Evolutionary conservation across 805 yeast species (phyloP).

Genomic region (Saccharomyces jurei): DNA sequence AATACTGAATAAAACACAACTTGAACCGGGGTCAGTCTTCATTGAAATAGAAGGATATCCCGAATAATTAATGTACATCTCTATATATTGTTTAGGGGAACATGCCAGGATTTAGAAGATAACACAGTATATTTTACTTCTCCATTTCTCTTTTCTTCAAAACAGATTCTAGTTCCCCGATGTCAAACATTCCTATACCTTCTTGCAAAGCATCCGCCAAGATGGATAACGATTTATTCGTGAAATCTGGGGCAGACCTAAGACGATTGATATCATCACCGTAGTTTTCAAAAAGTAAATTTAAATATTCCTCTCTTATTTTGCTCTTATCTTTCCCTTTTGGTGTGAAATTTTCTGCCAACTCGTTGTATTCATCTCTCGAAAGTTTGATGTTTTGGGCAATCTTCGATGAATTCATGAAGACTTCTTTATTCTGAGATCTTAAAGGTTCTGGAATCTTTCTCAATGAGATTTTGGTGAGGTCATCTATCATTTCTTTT

Average conservation of each 20-base stretch:
- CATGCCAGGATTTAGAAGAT: not conserved
- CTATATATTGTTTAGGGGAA: not conserved
- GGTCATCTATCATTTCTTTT: constrained; percentile 13
- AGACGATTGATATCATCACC: constrained; percentile 54
- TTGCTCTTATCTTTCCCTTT: constrained; percentile 1
- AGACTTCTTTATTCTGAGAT: not conserved
- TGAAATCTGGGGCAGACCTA: constrained; percentile 58
- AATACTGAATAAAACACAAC: not conserved
- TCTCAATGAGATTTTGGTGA: not conserved
- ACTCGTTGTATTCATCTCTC: constrained; percentile 1
- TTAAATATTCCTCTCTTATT: constrained; percentile 42
- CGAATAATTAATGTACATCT: not conserved
- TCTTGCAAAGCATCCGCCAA: constrained; percentile 52
- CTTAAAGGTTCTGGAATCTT: not conserved
- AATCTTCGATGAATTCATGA: not conserved
- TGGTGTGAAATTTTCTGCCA: not conserved
- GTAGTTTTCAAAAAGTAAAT: constrained; percentile 48
- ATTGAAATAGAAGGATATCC: not conserved
- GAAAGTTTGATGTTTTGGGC: not conserved
- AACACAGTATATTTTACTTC: not conserved
- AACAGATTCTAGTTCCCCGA: constrained; percentile 6
- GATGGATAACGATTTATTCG: constrained; percentile 45
- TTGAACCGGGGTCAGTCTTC: not conserved
- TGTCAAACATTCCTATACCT: constrained; percentile 52
- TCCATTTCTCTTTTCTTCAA: not conserved